Evolutionary conservation across 768 basidiomycete species (phyloP), one percentile per base, ranked within the genome.

Genomic region (Dacryopinax primogenitus): DNA sequence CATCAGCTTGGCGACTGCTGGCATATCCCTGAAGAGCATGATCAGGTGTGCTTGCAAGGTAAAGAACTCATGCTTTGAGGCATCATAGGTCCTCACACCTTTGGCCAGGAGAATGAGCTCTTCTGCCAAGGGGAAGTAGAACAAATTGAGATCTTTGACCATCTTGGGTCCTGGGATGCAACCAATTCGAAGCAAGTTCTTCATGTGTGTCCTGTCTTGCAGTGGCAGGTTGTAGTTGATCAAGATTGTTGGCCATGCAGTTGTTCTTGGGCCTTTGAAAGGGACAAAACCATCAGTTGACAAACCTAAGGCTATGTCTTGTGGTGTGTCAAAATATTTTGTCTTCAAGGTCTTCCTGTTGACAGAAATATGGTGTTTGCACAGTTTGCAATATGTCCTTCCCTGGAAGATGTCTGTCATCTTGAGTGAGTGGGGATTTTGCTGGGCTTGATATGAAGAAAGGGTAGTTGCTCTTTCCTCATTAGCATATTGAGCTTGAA

Each of bases 121-220:
- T 2, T 78, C 67, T 3, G 76, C 68, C 1, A 79, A 67, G 0
- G 77, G 79, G 33, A 63, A 67, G 0, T 77, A 70, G 62, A 80
- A 81, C 0, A 78, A 78, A 32, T 74, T 72, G 4, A 78, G 32
- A 45, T 78, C 75, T 35, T 75, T 73, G 0, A 81, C 78, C 37
- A 77, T 76, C 18, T 76, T 75, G 0, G 78, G 81, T 0, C 81
- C 78, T 1, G 80, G 81, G 58, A 82, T 79, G 58, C 81, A 71
- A 13, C 78, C 78, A 11, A 80, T 44, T 30, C 72, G 73, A 1
- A 82, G 61, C 2, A 80, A 69, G 41, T 80, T 63, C 3, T 73
- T 63, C 12, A 75, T 62, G 30, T 74, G 77, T 32, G 75, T 77
- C 1, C 75, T 72, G 2, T 75, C 67, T 2, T 77, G 73, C 0